Conservation (phyloP, 495 filamentous ascomycete genomes). For the Penicillium paradoxum region DNA sequence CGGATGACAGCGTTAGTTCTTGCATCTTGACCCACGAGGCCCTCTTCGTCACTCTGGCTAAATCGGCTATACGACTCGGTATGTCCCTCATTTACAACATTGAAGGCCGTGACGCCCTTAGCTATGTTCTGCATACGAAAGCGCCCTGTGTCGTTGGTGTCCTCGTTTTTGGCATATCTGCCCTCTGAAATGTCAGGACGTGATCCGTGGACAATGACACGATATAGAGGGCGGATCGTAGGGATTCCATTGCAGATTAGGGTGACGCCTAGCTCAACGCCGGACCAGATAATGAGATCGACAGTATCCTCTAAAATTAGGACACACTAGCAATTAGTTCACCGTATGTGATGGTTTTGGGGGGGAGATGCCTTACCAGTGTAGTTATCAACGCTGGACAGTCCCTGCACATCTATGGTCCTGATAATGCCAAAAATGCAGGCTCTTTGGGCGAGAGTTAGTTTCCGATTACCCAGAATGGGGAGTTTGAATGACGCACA, state of each 20-base stretch:
- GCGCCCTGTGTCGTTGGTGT: background rate
- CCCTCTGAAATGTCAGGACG: conserved; percentile 8
- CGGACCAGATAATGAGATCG: conserved; percentile 17
- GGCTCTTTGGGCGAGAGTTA: conserved; percentile 6
- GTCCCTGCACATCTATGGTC: conserved; percentile 14
- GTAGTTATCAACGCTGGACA: conserved; percentile 18
- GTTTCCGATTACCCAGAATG: background rate
- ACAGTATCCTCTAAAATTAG: conserved; percentile 15
- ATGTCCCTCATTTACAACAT: conserved; percentile 3
- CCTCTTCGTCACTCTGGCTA: conserved; percentile 12
- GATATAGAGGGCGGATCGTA: conserved; percentile 18
- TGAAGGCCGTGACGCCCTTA: conserved; percentile 2
- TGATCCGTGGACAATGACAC: conserved; percentile 13
- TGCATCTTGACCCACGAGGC: conserved; percentile 6
- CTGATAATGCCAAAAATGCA: conserved; percentile 18
- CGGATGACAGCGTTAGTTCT: background rate
- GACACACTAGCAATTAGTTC: too few relatives aligned
- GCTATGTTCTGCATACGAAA: conserved; percentile 10
- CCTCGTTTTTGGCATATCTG: conserved; percentile 6
- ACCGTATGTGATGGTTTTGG: background rate
- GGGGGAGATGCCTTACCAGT: conserved; percentile 7
- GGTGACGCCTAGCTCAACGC: conserved; percentile 18
- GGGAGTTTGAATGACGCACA: background rate
- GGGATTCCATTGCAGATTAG: conserved; percentile 22
- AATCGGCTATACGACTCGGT: conserved; percentile 7